Conservation (phyloP, 352 stramenopile species). For the Phytophthora lateralis region DNA sequence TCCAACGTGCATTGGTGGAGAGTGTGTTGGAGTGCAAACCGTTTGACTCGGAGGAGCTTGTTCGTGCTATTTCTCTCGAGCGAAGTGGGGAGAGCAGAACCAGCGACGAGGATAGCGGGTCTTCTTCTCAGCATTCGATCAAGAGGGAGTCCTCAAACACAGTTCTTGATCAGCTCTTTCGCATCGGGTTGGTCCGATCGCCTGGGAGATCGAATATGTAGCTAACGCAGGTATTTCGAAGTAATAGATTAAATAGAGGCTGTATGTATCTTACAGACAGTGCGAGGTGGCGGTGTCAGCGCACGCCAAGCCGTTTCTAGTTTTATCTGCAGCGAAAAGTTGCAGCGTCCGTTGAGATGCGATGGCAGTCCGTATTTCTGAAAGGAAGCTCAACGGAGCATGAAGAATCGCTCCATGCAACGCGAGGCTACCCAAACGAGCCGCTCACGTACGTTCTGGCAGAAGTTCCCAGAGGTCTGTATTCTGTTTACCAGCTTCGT, state of each 20-base stretch:
- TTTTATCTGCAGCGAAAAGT: slow-evolving; percentile 1
- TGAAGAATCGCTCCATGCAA: slow-evolving; percentile 13
- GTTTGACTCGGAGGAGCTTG: slow-evolving; percentile 46
- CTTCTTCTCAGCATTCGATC: slow-evolving; percentile 9
- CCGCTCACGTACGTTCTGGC: slow-evolving; percentile 57
- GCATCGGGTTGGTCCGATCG: slow-evolving; percentile 24
- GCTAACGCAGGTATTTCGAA: too few species aligned
- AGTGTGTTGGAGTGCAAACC: slow-evolving; percentile 57
- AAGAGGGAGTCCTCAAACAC: slow-evolving; percentile 28
- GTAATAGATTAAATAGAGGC: slow-evolving; percentile 2
- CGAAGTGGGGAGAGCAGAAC: slow-evolving; percentile 10
- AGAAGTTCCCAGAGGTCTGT: slow-evolving; percentile 68
- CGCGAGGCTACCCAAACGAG: slow-evolving; percentile 3
- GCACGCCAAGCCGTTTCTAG: slow-evolving; percentile 15
- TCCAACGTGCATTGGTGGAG: slow-evolving; percentile 59
- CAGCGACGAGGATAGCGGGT: slow-evolving; percentile 13
- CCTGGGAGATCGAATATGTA: slow-evolving; percentile 23
- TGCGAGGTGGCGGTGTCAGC: neutral
- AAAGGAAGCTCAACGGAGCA: neutral
- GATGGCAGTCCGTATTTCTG: slow-evolving; percentile 1
- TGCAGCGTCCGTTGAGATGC: slow-evolving; percentile 22
- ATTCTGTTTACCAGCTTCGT: too few species aligned
- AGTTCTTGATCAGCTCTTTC: slow-evolving; percentile 30
- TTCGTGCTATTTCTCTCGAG: slow-evolving; percentile 26
- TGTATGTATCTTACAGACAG: slow-evolving; percentile 7